Base-by-base conservation (phyloP, 495 filamentous ascomycete species). In the Parachaetomium inaequale region DNA sequence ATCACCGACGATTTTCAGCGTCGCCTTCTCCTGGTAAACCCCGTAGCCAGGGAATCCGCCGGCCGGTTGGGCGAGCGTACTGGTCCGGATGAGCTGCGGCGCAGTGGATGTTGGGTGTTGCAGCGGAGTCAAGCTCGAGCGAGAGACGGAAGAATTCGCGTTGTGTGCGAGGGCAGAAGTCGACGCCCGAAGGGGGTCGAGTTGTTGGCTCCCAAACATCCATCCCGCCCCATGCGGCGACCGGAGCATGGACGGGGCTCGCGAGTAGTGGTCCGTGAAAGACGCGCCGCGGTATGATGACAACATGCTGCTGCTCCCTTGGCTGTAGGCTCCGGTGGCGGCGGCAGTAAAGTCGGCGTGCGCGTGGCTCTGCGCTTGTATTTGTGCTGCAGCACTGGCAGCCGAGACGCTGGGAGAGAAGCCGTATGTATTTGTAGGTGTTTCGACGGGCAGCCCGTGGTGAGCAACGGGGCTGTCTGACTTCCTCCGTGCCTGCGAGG, bases 1-100 rank as follows among this genome's bases (percentile, higher is more conserved):
- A 65, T 97, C 88, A 29, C 94, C 94, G 54, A 88, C 84, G 46
- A 98, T 86, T 63, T 92, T 89, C 28, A 98, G 79, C 10, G 88
- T 76, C 0, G 92, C 94, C 76, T 95, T 96, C 60, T 86, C 84
- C n/a, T 91, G 87, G 68, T 94, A 95, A 58, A 92, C 68, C 2
- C 72, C 72, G 45, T 70, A 73, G 28, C 72, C 83, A 68, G 53
- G 53, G 36, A 21, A 63, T 15, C 51, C 59, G 17, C 43, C 43
- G 5, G 61, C 81, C 54, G 70, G 72, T 59, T 85, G 83, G 62
- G 89, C 83, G 23, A 96, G 66, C 2, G 88, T 94, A 23, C 92
- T 95, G 2, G 94, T 96, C 43, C 94, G 83, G 55, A 96, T 88
- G 21, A 98, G 77, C 56, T 84, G 50, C 81, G 93, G 74, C 82